Percentiles rank a stretch among this genome's conserved stretches.
These are phyloP conservation scores for Schizophyllum amplum DNA, from an alignment of 1,284 basidiomycete genomes.

Conservation along the genomic window DNA sequence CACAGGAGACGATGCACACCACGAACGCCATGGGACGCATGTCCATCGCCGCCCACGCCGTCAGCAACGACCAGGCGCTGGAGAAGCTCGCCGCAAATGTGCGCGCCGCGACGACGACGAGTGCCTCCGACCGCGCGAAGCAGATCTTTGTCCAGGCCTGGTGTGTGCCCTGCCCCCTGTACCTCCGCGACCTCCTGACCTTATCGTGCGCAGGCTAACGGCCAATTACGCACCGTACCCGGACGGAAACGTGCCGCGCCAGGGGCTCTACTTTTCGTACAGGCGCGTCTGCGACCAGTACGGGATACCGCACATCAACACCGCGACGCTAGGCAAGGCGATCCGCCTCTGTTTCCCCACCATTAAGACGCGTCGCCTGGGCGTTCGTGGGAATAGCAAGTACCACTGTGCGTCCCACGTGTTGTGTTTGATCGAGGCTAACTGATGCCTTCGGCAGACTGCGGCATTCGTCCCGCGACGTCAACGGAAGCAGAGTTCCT, in stretches of 20 bases:
- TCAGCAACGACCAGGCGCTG: constrained; percentile 60
- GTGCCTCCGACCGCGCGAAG: constrained; percentile 80
- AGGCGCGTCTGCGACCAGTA: constrained; percentile 85
- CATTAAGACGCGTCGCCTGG: constrained; percentile 88
- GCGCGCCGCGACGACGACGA: constrained; percentile 79
- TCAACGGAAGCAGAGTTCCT: constrained; percentile 84
- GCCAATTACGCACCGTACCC: constrained; percentile 86
- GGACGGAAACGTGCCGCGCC: constrained; percentile 81
- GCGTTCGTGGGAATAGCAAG: constrained; percentile 87
- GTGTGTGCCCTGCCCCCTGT: constrained; percentile 32
- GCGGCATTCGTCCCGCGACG: constrained; percentile 82
- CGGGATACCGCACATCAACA: constrained; percentile 88
- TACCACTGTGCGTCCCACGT: constrained; percentile 68
- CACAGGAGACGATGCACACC: constrained; percentile 52
- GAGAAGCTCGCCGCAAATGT: constrained; percentile 84
- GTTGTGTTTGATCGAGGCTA: constrained; percentile 23
- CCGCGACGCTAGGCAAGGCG: constrained; percentile 89
- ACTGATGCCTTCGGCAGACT: constrained; percentile 49
- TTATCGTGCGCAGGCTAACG: constrained; percentile 52
- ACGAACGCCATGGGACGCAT: constrained; percentile 65
- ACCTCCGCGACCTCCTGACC: constrained; percentile 13
- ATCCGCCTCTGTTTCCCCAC: constrained; percentile 88
- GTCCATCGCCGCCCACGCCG: constrained; percentile 32
- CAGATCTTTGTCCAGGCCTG: constrained; percentile 88
- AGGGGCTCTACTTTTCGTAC: constrained; percentile 89